A percentile compares a stretch with the other conserved stretches of the same genome.
These are phyloP conservation scores for Prunus campanulata DNA, from an alignment of 306 rosid species.

Conservation along the genomic window DNA sequence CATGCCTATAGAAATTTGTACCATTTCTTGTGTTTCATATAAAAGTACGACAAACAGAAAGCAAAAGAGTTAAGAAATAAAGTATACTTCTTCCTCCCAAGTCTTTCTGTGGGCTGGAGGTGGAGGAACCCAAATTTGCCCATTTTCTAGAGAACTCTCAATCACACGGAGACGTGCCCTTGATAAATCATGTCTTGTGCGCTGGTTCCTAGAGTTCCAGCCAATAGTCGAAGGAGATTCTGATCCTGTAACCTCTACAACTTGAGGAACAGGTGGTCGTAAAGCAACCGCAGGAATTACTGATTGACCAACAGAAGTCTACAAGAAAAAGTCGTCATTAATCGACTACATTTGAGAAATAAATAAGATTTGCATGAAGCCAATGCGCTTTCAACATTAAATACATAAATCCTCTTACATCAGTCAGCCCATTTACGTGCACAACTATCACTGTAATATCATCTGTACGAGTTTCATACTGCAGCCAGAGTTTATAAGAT, in stretches of 20 bases:
- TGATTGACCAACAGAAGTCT: slow-evolving; percentile 60
- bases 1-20: slow-evolving; percentile 10
- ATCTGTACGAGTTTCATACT: slow-evolving; percentile 97
- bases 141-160: slow-evolving; percentile 88
- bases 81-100: slow-evolving; percentile 95
- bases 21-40: slow-evolving; percentile 4
- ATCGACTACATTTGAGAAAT: slow-evolving; percentile 15
- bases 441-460: slow-evolving; percentile 95
- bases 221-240: slow-evolving; percentile 84
- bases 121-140: slow-evolving; percentile 93
- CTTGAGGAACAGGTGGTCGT: slow-evolving; percentile 64
- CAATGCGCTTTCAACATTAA: not conserved
- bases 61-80: slow-evolving; percentile 18
- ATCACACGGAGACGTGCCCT: slow-evolving; percentile 90
- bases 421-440: slow-evolving; percentile 78
- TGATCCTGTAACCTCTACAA: slow-evolving; percentile 85
- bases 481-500: slow-evolving; percentile 96
- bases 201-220: slow-evolving; percentile 69
- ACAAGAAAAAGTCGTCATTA: slow-evolving; percentile 21
- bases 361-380: slow-evolving; percentile 5
- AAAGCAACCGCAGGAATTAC: slow-evolving; percentile 38
- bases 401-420: slow-evolving; percentile 46
- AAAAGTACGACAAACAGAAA: slow-evolving; percentile 8
- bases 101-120: slow-evolving; percentile 93
- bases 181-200: slow-evolving; percentile 85